Evolutionary conservation across 169 alveolate genomes (phyloP).

Genomic region (Besnoitia besnoiti): DNA sequence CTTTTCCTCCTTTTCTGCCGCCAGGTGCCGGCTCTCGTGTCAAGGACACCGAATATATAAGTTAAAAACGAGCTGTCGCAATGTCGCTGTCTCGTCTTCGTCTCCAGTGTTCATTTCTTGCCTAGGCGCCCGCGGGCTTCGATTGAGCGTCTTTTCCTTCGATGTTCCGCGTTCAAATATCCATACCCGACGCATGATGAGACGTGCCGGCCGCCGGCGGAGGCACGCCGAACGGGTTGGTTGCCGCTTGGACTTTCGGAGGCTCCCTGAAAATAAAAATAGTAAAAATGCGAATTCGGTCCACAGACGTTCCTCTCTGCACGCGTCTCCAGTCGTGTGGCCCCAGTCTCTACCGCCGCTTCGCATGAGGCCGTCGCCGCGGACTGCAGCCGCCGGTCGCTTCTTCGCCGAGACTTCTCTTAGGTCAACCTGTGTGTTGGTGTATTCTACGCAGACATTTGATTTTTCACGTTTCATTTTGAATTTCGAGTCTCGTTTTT

Average conservation of each 20-base stretch:
- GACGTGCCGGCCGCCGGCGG: slow-evolving; percentile 33
- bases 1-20: too few species aligned
- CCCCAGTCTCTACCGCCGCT: too few species aligned
- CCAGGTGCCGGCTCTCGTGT: not conserved
- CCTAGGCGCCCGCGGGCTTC: not conserved
- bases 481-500: not conserved
- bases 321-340: too few species aligned
- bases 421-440: too few species aligned
- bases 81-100: not conserved
- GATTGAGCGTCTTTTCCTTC: not conserved
- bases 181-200: not conserved
- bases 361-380: too few species aligned
- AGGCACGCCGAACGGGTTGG: slow-evolving; percentile 44
- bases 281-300: not conserved
- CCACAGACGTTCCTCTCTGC: not conserved
- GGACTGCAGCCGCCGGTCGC: too few species aligned
- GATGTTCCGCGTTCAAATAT: not conserved
- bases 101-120: too few species aligned
- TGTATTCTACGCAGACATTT: too few species aligned
- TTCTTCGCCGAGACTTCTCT: too few species aligned
- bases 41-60: not conserved
- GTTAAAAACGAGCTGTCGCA: not conserved
- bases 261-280: slow-evolving; percentile 20
- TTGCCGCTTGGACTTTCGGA: slow-evolving; percentile 53
- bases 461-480: too few species aligned